These are phyloP conservation scores for Chiua virens DNA, from an alignment of 768 basidiomycete species.

Conservation along the genomic window DNA sequence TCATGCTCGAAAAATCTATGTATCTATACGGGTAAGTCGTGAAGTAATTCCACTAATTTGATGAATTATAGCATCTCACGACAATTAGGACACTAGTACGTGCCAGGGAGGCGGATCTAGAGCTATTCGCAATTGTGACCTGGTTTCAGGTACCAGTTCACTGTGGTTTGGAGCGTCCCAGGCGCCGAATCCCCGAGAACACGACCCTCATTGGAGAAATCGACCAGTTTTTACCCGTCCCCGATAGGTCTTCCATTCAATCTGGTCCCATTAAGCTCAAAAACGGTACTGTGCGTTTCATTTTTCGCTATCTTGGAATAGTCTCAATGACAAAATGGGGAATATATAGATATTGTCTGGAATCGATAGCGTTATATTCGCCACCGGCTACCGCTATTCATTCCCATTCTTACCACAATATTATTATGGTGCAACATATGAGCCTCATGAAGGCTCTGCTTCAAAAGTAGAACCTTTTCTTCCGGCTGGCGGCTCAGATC, in stretches of 20 bases:
- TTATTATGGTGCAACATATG: constrained; percentile 8
- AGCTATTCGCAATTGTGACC: too few species aligned
- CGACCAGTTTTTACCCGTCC: constrained; percentile 3
- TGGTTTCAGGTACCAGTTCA: background rate
- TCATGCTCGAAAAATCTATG: constrained; percentile 6
- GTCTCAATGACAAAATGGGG: background rate
- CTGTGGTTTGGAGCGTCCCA: background rate
- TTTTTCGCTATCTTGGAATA: background rate
- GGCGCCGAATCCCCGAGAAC: constrained; percentile 9
- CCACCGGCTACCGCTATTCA: constrained; percentile 13
- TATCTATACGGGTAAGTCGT: constrained; percentile 15
- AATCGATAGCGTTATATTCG: constrained; percentile 11
- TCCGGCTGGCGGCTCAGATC: constrained; percentile 2
- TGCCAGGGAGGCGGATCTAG: too few species aligned
- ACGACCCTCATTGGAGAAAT: constrained; percentile 15
- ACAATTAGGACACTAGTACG: too few species aligned
- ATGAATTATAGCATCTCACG: background rate
- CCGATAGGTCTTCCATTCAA: constrained; percentile 5
- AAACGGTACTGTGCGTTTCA: constrained; percentile 11
- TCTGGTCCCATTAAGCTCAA: constrained; percentile 13
- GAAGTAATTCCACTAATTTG: too few species aligned
- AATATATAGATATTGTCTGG: constrained; percentile 6
- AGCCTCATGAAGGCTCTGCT: background rate
- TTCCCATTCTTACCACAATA: constrained; percentile 18
- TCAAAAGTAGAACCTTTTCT: constrained; percentile 5